Percentiles rank a stretch among this genome's conserved stretches.
phyloP scores from a whole-genome alignment of 2,329 filamentous ascomycete species.

The Ophiocordyceps sinensis region DNA sequence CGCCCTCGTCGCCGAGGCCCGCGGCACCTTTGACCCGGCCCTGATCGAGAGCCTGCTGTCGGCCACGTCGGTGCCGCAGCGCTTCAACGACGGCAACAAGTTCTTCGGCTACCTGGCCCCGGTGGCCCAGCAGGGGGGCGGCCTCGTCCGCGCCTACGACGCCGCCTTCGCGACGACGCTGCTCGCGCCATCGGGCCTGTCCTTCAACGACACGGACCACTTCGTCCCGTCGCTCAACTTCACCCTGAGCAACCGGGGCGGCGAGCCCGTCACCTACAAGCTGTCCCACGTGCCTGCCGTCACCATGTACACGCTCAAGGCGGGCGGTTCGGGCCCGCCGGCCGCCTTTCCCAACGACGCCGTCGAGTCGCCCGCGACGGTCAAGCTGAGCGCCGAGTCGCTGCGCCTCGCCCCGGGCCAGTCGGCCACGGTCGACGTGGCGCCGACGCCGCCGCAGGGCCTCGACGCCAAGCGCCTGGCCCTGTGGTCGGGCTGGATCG shows the following conservation, averaged over 20 bases:
- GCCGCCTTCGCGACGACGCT: constrained; percentile 39
- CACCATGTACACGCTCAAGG: constrained; percentile 35
- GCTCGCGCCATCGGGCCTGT: constrained; percentile 40
- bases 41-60: constrained; percentile 34
- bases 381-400: constrained; percentile 25
- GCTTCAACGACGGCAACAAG: constrained; percentile 29
- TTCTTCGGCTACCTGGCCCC: constrained; percentile 31
- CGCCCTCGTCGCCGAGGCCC: constrained; percentile 37
- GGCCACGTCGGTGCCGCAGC: constrained; percentile 31
- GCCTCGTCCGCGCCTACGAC: constrained; percentile 44
- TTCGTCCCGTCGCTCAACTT: constrained; percentile 34
- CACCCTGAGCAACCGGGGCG: constrained; percentile 38
- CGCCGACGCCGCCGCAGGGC: constrained; percentile 23
- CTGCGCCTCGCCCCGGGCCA: constrained; percentile 28
- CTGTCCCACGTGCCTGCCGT: constrained; percentile 34
- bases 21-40: constrained; percentile 34
- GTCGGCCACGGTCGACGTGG: constrained; percentile 30
- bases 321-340: constrained; percentile 17
- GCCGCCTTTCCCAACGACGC: constrained; percentile 30
- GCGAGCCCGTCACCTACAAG: constrained; percentile 32
- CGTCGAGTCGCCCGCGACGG: constrained; percentile 22
- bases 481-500: constrained; percentile 27
- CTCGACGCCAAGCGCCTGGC: constrained; percentile 23
- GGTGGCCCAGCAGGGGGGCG: constrained; percentile 45
- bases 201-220: constrained; percentile 51